Base-by-base conservation (phyloP, 768 basidiomycete species). In the Tubosaeta sp. region DNA sequence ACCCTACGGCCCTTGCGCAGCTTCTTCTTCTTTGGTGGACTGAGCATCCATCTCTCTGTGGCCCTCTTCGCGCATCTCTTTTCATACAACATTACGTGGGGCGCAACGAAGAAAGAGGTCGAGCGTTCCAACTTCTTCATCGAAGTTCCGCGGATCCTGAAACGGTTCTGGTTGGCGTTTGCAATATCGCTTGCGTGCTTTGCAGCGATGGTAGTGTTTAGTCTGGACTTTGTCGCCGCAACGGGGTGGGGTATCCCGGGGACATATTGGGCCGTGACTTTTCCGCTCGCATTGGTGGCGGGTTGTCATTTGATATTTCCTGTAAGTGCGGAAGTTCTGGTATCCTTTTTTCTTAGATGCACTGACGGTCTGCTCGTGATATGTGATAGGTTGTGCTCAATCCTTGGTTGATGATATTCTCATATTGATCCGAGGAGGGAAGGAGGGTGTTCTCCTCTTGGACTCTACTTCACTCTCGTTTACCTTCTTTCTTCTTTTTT, bases 51-150 rank as follows among this genome's bases (percentile, higher is more conserved):
- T 34, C 66, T 84, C 52, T 68, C 72, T 0, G 68, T 75, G 0
- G 80, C 83, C 2, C 67, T 84, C n/a, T 71, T 80, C 22, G 75
- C 80, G 0, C 82, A 84, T 66, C 38, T 83, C 47, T 77, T 82
- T 62, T 79, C 79, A 26, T 84, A 82, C 66, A 78, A 84, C 66
- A 78, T 80, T 58, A 71, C 68, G 6, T 84, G 83, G 83, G 74
- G 76, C 2, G 75, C 81, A 13, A 84, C 83, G 6, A 77, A 81
- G 62, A 94, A 92, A 77, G 88, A 90, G 67, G 90, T 95, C 35
- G 86, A 93, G 66, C 78, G 82, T 31, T 89, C 87, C 22, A 95
- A 94, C 65, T 93, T 95, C 74, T 93, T 89, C 79, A 80, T 86
- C 46, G 92, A 95, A 65, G 83, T 93, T 12, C 93, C 93, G 1